Evolutionary conservation across 2,329 filamentous ascomycete species (phyloP).

Genomic region (Alternaria burnsii): DNA sequence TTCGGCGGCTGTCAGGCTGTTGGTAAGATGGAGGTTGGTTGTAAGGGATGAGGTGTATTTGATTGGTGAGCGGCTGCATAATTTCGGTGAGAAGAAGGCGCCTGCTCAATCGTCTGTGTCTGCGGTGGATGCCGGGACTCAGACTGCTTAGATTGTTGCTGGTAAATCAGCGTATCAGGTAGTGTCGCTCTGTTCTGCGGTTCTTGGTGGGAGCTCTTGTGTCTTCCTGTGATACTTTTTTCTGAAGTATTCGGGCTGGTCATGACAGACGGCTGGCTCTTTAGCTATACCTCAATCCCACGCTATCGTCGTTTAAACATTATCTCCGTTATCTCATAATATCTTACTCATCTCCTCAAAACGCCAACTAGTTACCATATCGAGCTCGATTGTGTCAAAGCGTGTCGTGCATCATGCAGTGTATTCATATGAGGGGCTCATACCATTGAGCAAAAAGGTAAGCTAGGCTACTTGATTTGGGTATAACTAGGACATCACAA

Average conservation of each 20-base stretch:
- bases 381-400: neutral
- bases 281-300: neutral
- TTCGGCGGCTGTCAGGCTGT: slow-evolving; percentile 61
- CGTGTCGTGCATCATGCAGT: neutral
- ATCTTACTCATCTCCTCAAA: neutral
- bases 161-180: neutral
- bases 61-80: slow-evolving; percentile 93
- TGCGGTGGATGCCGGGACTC: neutral
- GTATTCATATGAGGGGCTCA: neutral
- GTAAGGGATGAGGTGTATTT: slow-evolving; percentile 96
- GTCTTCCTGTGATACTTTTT: neutral
- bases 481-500: neutral
- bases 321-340: neutral
- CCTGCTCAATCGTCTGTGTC: slow-evolving; percentile 5
- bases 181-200: neutral
- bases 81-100: slow-evolving; percentile 73
- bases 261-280: neutral
- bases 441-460: neutral
- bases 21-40: slow-evolving; percentile 78
- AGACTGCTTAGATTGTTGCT: neutral
- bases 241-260: neutral
- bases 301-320: neutral
- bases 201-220: neutral
- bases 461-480: neutral
- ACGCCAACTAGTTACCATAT: neutral